A percentile compares a stretch with the other conserved stretches of the same genome.
Conservation (phyloP, 1,284 basidiomycete species). For the Trametes polyzona region DNA sequence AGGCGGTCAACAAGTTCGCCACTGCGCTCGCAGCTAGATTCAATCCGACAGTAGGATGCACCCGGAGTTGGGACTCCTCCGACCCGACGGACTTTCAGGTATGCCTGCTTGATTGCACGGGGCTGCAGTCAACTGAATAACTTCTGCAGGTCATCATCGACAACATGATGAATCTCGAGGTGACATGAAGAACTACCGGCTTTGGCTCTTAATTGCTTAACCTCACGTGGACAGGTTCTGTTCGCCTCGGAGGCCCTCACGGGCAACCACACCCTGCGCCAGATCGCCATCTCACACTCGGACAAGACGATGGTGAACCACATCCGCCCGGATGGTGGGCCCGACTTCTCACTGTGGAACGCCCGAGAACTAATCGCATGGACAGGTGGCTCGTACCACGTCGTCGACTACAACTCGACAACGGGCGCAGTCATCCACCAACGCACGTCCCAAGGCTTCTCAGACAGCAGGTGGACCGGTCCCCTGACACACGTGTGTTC, state of each 20-base stretch:
- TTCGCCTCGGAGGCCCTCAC: constrained; percentile 59
- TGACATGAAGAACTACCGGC: constrained; percentile 13
- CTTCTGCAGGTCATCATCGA: constrained; percentile 64
- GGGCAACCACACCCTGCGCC: constrained; percentile 56
- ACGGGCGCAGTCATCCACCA: constrained; percentile 61
- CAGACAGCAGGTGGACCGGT: constrained; percentile 51
- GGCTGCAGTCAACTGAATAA: not conserved
- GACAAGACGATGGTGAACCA: constrained; percentile 71
- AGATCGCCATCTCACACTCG: constrained; percentile 67
- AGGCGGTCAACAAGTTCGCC: constrained; percentile 44
- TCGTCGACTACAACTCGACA: constrained; percentile 67
- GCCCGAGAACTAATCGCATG: no score
- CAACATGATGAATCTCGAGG: constrained; percentile 79
- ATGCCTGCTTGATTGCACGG: not conserved
- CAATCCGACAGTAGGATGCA: constrained; percentile 48
- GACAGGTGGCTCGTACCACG: constrained; percentile 65
- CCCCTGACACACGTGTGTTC: not conserved
- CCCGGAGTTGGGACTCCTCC: constrained; percentile 57
- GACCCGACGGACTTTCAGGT: constrained; percentile 62
- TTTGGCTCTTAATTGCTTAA: no score
- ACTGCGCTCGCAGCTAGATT: constrained; percentile 44
- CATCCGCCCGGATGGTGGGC: constrained; percentile 60
- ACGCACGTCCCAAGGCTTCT: constrained; percentile 64
- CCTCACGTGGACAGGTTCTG: constrained; percentile 54
- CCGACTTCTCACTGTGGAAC: not conserved